Evolutionary conservation across 2,329 filamentous ascomycete genomes (phyloP), one percentile per base, ranked within the genome.

Genomic region (Fusarium brachygibbosum): DNA sequence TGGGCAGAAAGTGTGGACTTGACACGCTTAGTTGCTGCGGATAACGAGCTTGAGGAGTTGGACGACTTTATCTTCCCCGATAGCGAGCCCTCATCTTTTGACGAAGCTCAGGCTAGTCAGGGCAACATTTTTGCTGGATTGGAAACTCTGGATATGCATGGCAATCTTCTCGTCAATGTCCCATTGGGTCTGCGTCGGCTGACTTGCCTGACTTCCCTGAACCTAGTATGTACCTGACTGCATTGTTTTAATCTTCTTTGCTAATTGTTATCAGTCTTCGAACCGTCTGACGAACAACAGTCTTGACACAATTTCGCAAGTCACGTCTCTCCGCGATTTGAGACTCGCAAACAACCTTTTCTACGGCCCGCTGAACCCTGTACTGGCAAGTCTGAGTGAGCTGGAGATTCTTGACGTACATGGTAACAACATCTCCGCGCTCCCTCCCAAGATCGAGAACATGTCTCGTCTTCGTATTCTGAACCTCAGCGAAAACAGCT

Each of bases 1-100:
- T 98, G 96, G 96, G 94, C 94, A 3, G 95, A 98, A 78, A 91
- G 92, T 62, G 93, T 98, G 13, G 95, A 98, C 76, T 81, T 98
- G 45, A 91, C 90, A 1, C 89, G 91, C 64, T 89, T 98, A 50
- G 88, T 96, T 68, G 94, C 92, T 8, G 94, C 95, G 11, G 94
- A 97, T 75, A 98, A 99, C 75, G 93, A 97, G 74, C 79, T 99
- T 48, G 89, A 93, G 73, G 83, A 84, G 32, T 84, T 98, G 34
- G 87, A 89, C 4, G 92, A 96, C 19, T 82, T 84, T 3, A 83
- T 94, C 19, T 98, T 98, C 72, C 94, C 95, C 1, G 94, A 98
- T 72, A 79, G 85, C 21, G 83, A 84, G 35, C 84, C 87, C 1
- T 82, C 84, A 12, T 83, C 87, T 19, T 78, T 88, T 38, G 84